Percentiles rank a stretch among this genome's conserved stretches.
phyloP scores from a whole-genome alignment of 2,329 filamentous ascomycete genomes.

The Fusarium guadeloupense region DNA sequence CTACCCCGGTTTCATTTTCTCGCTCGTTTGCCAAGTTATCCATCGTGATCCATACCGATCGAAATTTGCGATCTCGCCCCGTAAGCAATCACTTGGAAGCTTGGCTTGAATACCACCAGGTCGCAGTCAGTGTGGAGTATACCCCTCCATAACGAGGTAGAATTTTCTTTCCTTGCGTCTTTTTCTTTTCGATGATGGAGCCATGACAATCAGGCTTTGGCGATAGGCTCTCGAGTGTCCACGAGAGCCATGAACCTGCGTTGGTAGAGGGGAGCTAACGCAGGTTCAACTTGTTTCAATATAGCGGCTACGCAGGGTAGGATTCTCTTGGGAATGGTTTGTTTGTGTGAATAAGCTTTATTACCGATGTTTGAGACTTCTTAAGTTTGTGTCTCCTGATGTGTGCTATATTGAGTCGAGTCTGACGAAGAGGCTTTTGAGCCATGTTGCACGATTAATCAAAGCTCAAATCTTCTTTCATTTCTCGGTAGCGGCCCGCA shows the following conservation, averaged over 20 bases:
- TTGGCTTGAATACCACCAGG: not conserved
- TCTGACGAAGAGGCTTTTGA: slow-evolving; percentile 5
- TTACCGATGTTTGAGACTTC: not conserved
- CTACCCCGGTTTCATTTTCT: not conserved
- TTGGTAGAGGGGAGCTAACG: slow-evolving; percentile 28
- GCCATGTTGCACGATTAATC: slow-evolving; percentile 1
- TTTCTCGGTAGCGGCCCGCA: slow-evolving; percentile 20
- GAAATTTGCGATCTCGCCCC: not conserved
- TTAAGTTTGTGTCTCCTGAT: not conserved
- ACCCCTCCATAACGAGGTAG: not conserved
- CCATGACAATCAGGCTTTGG: slow-evolving; percentile 7
- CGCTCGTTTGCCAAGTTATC: slow-evolving; percentile 2
- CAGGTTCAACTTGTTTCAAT: slow-evolving; percentile 38
- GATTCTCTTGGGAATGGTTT: not conserved
- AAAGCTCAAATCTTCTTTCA: slow-evolving; percentile 1
- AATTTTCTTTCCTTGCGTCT: slow-evolving; percentile 11
- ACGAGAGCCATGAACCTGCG: slow-evolving; percentile 28
- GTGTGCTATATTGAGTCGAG: no score
- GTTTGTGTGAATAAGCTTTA: not conserved
- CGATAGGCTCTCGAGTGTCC: slow-evolving; percentile 36
- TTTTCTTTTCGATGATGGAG: slow-evolving; percentile 25
- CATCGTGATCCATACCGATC: not conserved
- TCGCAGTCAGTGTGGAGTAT: not conserved
- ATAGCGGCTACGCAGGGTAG: slow-evolving; percentile 15
- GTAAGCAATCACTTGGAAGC: not conserved